Conservation (phyloP, 2,329 filamentous ascomycete species). For the Colletotrichum sp. region DNA sequence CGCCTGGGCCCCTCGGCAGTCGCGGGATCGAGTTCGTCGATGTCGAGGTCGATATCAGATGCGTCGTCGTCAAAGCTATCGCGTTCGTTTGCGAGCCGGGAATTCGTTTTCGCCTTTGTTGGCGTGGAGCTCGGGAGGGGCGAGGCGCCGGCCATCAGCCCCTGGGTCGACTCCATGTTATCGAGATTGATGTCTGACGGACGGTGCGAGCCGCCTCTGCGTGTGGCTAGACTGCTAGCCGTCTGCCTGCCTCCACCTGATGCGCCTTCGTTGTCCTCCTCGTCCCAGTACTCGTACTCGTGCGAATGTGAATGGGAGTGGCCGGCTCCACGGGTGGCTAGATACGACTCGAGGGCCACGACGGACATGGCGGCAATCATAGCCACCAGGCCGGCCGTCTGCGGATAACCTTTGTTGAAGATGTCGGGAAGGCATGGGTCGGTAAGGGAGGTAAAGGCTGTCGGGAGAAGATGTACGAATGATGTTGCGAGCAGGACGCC, state of each 20-base stretch:
- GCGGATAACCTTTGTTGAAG: slow-evolving; percentile 79
- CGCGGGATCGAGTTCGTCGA: slow-evolving; percentile 62
- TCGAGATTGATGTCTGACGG: slow-evolving; percentile 55
- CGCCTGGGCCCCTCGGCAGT: slow-evolving; percentile 19
- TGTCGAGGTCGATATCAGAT: slow-evolving; percentile 62
- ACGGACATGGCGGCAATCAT: slow-evolving; percentile 85
- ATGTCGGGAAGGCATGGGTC: slow-evolving; percentile 76
- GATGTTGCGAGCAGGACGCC: slow-evolving; percentile 86
- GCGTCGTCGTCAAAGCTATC: slow-evolving; percentile 42
- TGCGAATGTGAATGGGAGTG: slow-evolving; percentile 60
- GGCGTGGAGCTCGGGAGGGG: slow-evolving; percentile 62
- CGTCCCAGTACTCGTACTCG: slow-evolving; percentile 50
- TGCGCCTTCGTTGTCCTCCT: slow-evolving; percentile 40
- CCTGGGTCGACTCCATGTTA: slow-evolving; percentile 55
- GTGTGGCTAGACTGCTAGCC: slow-evolving; percentile 37
- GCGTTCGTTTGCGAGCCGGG: slow-evolving; percentile 6
- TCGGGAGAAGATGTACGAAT: slow-evolving; percentile 78
- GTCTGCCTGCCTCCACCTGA: slow-evolving; percentile 16
- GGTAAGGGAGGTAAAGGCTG: slow-evolving; percentile 68
- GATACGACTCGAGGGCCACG: slow-evolving; percentile 85
- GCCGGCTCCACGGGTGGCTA: slow-evolving; percentile 72
- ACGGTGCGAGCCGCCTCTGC: slow-evolving; percentile 42
- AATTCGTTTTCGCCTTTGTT: slow-evolving; percentile 22
- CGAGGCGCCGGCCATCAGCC: slow-evolving; percentile 62
- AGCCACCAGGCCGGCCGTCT: slow-evolving; percentile 80